A percentile compares a stretch with the other conserved stretches of the same genome.
phyloP scores from a whole-genome alignment of 1,284 basidiomycete genomes.

The Cutaneotrichosporon spelunceum region DNA sequence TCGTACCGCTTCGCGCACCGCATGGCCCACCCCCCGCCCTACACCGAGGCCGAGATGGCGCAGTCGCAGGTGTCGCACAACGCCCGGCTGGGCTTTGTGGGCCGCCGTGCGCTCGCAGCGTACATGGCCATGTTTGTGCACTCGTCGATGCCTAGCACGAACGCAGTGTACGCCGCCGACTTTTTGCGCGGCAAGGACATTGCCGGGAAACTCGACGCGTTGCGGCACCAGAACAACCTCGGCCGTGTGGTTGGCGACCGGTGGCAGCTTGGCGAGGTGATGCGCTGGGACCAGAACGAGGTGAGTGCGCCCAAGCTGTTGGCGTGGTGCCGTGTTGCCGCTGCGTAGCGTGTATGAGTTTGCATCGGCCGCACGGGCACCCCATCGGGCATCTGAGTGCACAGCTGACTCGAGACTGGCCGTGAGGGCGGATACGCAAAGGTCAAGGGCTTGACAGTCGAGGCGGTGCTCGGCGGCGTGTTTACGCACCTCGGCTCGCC shows the following conservation, averaged over 20 bases:
- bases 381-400: no score
- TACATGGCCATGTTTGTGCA: constrained; percentile 49
- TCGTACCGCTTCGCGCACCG: constrained; percentile 45
- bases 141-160: constrained; percentile 21
- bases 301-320: constrained; percentile 30
- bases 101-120: constrained; percentile 43
- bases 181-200: constrained; percentile 21
- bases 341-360: not conserved
- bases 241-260: constrained; percentile 39
- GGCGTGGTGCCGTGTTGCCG: not conserved
- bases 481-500: constrained; percentile 47
- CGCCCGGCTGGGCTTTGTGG: constrained; percentile 45
- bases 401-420: constrained; percentile 32
- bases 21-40: constrained; percentile 24
- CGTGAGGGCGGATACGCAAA: constrained; percentile 24
- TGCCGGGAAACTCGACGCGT: constrained; percentile 36
- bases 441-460: constrained; percentile 44
- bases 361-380: not conserved
- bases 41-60: constrained; percentile 18
- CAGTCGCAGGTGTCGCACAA: constrained; percentile 36
- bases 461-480: constrained; percentile 47
- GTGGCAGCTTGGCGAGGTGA: constrained; percentile 43
- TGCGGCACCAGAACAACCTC: constrained; percentile 42
- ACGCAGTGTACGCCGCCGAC: constrained; percentile 8
- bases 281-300: constrained; percentile 45